phyloP scores from a whole-genome alignment of 2,329 filamentous ascomycete genomes.

The Aspergillus texensis region DNA sequence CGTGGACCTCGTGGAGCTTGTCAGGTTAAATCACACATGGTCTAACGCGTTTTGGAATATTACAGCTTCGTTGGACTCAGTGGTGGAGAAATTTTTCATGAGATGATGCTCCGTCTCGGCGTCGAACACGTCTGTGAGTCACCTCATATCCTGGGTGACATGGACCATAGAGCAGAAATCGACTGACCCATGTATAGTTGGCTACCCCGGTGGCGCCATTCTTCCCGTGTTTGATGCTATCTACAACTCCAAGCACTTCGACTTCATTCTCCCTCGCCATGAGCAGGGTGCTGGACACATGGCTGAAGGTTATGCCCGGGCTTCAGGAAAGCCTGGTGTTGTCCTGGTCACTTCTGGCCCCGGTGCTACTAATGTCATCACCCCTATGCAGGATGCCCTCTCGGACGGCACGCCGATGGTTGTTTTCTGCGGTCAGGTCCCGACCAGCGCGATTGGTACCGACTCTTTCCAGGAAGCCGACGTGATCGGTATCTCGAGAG shows the following conservation, averaged over 20 bases:
- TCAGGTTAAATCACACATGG: not conserved
- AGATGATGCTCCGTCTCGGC: slow-evolving; percentile 93
- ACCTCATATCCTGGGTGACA: slow-evolving; percentile 7
- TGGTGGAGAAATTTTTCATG: slow-evolving; percentile 95
- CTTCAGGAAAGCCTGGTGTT: slow-evolving; percentile 89
- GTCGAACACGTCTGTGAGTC: slow-evolving; percentile 93
- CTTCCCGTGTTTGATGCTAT: slow-evolving; percentile 98
- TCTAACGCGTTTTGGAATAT: slow-evolving; percentile 9
- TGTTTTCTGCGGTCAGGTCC: slow-evolving; percentile 93
- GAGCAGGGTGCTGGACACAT: slow-evolving; percentile 98
- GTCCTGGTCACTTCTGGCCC: slow-evolving; percentile 96
- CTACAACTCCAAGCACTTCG: slow-evolving; percentile 95
- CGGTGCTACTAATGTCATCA: slow-evolving; percentile 94
- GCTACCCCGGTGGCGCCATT: slow-evolving; percentile 94
- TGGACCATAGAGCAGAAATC: not conserved
- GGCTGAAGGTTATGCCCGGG: slow-evolving; percentile 95
- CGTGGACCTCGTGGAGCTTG: slow-evolving; percentile 36
- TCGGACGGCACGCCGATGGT: slow-evolving; percentile 96
- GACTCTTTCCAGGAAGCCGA: slow-evolving; percentile 98
- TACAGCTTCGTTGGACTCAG: slow-evolving; percentile 86
- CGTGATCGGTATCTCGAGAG: slow-evolving; percentile 86
- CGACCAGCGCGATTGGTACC: slow-evolving; percentile 85
- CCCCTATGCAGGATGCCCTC: slow-evolving; percentile 92
- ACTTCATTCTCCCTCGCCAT: slow-evolving; percentile 92
- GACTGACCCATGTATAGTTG: slow-evolving; percentile 55